These are phyloP conservation scores for Mortierella sp. DNA, from an alignment of 371 early-diverging fungal species.

Conservation along the genomic window DNA sequence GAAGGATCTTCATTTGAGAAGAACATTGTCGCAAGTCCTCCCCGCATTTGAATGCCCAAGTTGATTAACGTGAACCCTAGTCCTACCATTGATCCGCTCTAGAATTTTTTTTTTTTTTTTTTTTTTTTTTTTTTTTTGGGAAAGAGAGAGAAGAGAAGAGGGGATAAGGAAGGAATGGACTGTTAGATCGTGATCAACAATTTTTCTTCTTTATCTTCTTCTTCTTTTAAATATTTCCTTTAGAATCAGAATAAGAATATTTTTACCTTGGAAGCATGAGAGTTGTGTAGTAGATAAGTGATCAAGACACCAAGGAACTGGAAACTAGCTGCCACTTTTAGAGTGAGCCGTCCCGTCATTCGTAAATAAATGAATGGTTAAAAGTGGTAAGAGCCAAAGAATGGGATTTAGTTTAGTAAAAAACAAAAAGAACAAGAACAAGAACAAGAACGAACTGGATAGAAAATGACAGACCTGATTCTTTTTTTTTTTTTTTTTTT, in stretches of 20 bases:
- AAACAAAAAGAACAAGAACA: not conserved
- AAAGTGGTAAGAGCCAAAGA: not conserved
- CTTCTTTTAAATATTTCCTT: too few species aligned
- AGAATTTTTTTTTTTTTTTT: too few species aligned
- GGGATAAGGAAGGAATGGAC: too few species aligned
- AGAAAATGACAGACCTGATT: not conserved
- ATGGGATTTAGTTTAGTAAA: not conserved
- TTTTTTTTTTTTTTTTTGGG: too few species aligned
- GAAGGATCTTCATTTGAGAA: not conserved
- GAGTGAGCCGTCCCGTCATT: too few species aligned
- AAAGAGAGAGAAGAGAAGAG: not conserved
- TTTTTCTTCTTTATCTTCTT: too few species aligned
- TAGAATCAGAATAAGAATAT: too few species aligned
- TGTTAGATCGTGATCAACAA: too few species aligned
- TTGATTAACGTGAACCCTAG: conserved; percentile 36
- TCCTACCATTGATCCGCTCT: conserved; percentile 44
- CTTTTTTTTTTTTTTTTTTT: not conserved
- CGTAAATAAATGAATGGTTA: not conserved
- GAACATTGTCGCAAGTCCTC: conserved; percentile 7
- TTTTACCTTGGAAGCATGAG: conserved; percentile 68
- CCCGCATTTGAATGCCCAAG: conserved; percentile 42
- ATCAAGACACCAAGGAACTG: conserved; percentile 71
- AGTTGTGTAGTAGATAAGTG: conserved; percentile 67
- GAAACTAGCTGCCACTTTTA: conserved; percentile 66
- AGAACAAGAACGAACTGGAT: not conserved